A percentile compares a stretch with the other conserved stretches of the same genome.
Evolutionary conservation across 2,329 filamentous ascomycete genomes (phyloP).

Genomic region (Madurella mycetomatis): DNA sequence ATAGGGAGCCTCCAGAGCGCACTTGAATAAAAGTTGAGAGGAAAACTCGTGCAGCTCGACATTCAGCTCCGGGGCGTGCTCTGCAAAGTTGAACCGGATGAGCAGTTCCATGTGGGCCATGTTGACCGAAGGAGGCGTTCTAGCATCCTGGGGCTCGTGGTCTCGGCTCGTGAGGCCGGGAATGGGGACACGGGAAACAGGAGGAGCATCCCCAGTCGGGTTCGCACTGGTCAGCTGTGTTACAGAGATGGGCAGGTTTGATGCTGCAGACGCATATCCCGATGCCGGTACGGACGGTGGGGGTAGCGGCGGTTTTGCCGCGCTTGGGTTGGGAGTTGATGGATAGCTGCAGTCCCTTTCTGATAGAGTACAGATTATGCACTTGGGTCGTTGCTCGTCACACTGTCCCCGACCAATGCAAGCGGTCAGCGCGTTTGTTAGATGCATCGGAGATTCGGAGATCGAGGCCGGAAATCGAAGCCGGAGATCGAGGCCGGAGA

Average conservation of each 20-base stretch:
- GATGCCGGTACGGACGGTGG: neutral
- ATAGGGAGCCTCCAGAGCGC: constrained; percentile 30
- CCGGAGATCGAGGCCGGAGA: no score
- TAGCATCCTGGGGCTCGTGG: neutral
- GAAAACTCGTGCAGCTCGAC: constrained; percentile 19
- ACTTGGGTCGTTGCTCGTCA: constrained; percentile 30
- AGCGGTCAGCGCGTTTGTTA: neutral
- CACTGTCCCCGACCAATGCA: constrained; percentile 19
- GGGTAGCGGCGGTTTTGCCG: neutral
- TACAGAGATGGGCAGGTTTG: neutral
- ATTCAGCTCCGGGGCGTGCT: constrained; percentile 21
- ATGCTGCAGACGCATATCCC: neutral
- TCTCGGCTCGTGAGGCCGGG: constrained; percentile 7
- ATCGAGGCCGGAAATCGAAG: no score
- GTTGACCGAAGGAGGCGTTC: constrained; percentile 21
- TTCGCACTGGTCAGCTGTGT: neutral
- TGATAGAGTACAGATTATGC: constrained; percentile 29
- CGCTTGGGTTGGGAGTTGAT: neutral
- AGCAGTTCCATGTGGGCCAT: constrained; percentile 28
- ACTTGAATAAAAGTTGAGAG: constrained; percentile 15
- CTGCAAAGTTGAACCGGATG: constrained; percentile 24
- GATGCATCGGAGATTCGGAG: no score
- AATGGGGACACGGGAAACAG: constrained; percentile 18
- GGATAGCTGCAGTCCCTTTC: constrained; percentile 27
- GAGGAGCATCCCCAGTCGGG: constrained; percentile 1